Evolutionary conservation across 2,329 filamentous ascomycete species (phyloP).

Genomic region (Trichoderma sp.): DNA sequence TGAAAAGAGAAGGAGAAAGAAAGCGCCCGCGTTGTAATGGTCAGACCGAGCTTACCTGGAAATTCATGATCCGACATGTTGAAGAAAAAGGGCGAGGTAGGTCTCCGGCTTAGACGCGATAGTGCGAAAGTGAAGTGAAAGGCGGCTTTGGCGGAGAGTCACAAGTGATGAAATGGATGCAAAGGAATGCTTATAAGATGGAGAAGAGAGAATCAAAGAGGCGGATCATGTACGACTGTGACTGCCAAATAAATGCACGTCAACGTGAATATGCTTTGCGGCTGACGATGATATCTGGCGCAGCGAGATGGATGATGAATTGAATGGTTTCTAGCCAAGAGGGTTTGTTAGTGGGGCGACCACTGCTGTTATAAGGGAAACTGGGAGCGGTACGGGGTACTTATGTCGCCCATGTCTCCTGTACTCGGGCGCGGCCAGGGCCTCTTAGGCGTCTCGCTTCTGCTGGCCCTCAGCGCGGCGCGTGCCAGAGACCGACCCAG

Average conservation of each 20-base stretch:
- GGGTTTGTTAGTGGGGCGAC: conserved; percentile 20
- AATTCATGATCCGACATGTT: conserved; percentile 68
- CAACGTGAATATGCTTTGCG: not conserved
- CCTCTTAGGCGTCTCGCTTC: not conserved
- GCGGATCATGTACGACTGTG: not conserved
- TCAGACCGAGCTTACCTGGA: conserved; percentile 44
- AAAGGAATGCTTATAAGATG: not conserved
- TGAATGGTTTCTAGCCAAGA: conserved; percentile 12
- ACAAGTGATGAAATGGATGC: not conserved
- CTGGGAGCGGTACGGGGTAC: conserved; percentile 7
- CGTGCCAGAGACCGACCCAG: not conserved
- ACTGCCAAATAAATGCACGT: not conserved
- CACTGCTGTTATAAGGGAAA: conserved; percentile 19
- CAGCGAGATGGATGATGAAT: conserved; percentile 8
- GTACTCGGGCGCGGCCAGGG: conserved; percentile 8
- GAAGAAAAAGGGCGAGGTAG: conserved; percentile 3
- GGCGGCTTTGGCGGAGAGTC: not conserved
- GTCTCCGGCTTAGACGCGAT: conserved; percentile 17
- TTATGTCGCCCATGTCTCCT: not conserved
- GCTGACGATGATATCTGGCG: not conserved
- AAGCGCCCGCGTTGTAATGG: not conserved
- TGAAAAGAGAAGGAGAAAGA: not conserved
- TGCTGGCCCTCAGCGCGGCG: conserved; percentile 5
- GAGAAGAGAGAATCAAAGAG: not conserved
- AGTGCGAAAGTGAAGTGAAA: not conserved